A percentile compares a stretch with the other conserved stretches of the same genome.
Conservation (phyloP, 2,329 filamentous ascomycete species). For the Xylariaceae sp. region DNA sequence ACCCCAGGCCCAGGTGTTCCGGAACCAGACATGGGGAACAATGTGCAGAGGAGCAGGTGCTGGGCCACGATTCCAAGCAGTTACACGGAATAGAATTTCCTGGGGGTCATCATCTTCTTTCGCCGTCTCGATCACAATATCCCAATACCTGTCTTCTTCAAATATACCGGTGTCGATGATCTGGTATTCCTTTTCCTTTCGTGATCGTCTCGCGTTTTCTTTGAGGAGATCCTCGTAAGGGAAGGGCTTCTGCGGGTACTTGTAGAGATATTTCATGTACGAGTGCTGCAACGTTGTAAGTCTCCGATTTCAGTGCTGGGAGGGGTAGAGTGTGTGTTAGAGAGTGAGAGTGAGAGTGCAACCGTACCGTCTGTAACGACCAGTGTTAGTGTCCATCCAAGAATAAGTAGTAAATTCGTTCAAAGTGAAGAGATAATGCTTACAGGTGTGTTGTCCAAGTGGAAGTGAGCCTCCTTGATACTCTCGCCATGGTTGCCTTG, state of each 20-base stretch:
- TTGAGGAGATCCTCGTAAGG: slow-evolving; percentile 84
- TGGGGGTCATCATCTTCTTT: slow-evolving; percentile 92
- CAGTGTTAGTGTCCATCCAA: slow-evolving; percentile 13
- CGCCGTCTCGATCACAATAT: slow-evolving; percentile 93
- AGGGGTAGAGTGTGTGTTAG: background rate
- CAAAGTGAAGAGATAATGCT: slow-evolving; percentile 27
- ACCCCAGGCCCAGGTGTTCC: slow-evolving; percentile 96
- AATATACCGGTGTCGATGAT: slow-evolving; percentile 85
- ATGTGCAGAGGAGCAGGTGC: slow-evolving; percentile 90
- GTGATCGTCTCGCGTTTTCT: slow-evolving; percentile 73
- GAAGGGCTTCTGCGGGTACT: slow-evolving; percentile 87
- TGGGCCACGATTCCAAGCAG: slow-evolving; percentile 90
- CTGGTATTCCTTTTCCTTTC: slow-evolving; percentile 82
- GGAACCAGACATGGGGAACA: slow-evolving; percentile 91
- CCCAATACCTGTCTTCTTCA: slow-evolving; percentile 88
- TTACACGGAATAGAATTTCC: slow-evolving; percentile 87
- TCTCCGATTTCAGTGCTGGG: slow-evolving; percentile 12
- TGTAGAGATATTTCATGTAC: slow-evolving; percentile 99
- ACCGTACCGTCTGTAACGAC: slow-evolving; percentile 20
- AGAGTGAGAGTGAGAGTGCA: background rate
- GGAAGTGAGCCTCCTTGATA: slow-evolving; percentile 94
- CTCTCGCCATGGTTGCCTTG: slow-evolving; percentile 97
- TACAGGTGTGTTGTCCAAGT: slow-evolving; percentile 85
- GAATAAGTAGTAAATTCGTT: background rate
- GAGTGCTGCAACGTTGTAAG: slow-evolving; percentile 61